A percentile compares a stretch with the other conserved stretches of the same genome.
phyloP scores from a whole-genome alignment of 2,329 filamentous ascomycete species.

The Aspergillus sclerotialis region DNA sequence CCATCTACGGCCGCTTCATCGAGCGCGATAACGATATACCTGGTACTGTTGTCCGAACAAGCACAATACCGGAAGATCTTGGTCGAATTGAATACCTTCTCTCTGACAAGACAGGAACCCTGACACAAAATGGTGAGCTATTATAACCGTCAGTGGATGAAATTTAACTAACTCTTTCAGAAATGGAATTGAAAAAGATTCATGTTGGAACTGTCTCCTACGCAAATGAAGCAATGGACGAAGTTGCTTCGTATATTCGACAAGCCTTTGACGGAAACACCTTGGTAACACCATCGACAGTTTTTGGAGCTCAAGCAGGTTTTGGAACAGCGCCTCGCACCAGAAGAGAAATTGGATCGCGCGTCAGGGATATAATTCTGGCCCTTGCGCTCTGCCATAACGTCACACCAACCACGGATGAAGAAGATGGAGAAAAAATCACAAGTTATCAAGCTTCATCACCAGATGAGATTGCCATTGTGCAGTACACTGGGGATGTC shows the following conservation, averaged over 20 bases:
- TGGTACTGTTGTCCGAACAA: constrained; percentile 88
- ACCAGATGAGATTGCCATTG: constrained; percentile 96
- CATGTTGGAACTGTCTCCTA: constrained; percentile 98
- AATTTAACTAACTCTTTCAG: constrained; percentile 36
- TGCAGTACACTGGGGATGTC: constrained; percentile 88
- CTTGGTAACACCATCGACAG: constrained; percentile 69
- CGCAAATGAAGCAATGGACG: constrained; percentile 97
- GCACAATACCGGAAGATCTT: constrained; percentile 93
- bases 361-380: constrained; percentile 86
- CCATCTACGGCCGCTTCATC: constrained; percentile 92
- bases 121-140: constrained; percentile 73
- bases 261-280: constrained; percentile 64
- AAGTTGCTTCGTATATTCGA: constrained; percentile 77
- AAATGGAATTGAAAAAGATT: constrained; percentile 98
- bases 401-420: constrained; percentile 84
- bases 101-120: constrained; percentile 95
- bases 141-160: constrained; percentile 4
- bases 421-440: constrained; percentile 66
- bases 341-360: constrained; percentile 83
- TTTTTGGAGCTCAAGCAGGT: constrained; percentile 54
- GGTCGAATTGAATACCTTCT: constrained; percentile 93
- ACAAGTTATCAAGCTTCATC: constrained; percentile 95
- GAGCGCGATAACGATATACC: constrained; percentile 84
- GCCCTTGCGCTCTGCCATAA: constrained; percentile 94
- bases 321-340: constrained; percentile 65